Evolutionary conservation across 495 filamentous ascomycete genomes (phyloP).

Genomic region (Tuber calosporum): DNA sequence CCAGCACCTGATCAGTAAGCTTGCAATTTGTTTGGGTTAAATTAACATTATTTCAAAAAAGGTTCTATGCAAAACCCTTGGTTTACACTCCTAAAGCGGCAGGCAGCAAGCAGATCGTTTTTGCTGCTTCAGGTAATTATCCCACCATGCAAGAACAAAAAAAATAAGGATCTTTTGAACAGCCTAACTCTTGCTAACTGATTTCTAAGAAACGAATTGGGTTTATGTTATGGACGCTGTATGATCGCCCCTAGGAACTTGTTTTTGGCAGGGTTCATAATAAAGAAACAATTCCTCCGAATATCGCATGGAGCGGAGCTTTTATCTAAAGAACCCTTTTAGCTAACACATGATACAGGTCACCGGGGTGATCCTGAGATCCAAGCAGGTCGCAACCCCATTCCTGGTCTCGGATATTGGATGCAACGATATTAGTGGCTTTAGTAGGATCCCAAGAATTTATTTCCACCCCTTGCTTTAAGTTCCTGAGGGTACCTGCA

Average conservation of each 20-base stretch:
- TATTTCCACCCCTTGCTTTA: slow-evolving; percentile 4
- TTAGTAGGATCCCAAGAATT: slow-evolving; percentile 18
- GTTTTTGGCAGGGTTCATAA: background rate
- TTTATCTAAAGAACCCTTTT: background rate
- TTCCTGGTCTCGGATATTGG: slow-evolving; percentile 44
- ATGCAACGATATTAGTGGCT: slow-evolving; percentile 45
- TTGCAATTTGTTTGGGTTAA: background rate
- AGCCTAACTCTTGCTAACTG: slow-evolving; percentile 15
- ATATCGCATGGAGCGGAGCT: background rate
- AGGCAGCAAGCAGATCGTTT: slow-evolving; percentile 43
- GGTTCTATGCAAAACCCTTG: slow-evolving; percentile 46
- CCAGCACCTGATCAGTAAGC: background rate
- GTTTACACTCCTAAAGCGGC: slow-evolving; percentile 43
- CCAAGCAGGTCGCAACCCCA: slow-evolving; percentile 41
- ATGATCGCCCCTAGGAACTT: background rate
- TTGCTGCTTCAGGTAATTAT: slow-evolving; percentile 43
- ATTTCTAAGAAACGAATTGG: slow-evolving; percentile 26
- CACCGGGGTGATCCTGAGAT: slow-evolving; percentile 41
- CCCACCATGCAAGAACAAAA: background rate
- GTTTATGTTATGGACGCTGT: slow-evolving; percentile 44
- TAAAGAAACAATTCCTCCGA: background rate
- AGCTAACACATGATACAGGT: slow-evolving; percentile 15
- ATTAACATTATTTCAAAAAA: slow-evolving; percentile 18
- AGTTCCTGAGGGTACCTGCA: slow-evolving; percentile 1
- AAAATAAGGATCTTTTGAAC: slow-evolving; percentile 22